phyloP scores from a whole-genome alignment of 768 basidiomycete species.

The Galerina marginata region DNA sequence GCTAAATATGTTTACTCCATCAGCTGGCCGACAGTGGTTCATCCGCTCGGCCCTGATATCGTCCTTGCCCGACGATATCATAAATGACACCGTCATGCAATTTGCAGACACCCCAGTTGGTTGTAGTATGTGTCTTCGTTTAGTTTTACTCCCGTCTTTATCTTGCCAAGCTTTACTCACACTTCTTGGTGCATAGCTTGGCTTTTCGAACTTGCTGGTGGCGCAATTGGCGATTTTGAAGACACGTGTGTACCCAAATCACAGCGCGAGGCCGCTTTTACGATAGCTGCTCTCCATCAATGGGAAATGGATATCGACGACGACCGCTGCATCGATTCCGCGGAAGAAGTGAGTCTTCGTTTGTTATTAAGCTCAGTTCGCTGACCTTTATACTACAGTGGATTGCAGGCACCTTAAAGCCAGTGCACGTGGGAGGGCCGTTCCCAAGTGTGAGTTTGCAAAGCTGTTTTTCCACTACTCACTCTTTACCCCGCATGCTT shows the following conservation, averaged over 20 bases:
- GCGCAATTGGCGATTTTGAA: conserved; percentile 76
- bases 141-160: neutral
- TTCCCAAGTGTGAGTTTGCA: conserved; percentile 74
- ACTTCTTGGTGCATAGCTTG: conserved; percentile 61
- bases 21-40: conserved; percentile 88
- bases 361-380: conserved; percentile 12
- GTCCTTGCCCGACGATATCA: conserved; percentile 86
- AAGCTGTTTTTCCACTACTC: conserved; percentile 14
- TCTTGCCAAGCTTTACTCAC: neutral
- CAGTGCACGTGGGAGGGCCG: conserved; percentile 79
- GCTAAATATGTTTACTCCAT: conserved; percentile 14
- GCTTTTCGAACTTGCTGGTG: conserved; percentile 91
- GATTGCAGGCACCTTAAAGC: conserved; percentile 76
- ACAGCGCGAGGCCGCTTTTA: conserved; percentile 83
- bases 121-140: conserved; percentile 69
- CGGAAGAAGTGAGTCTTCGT: conserved; percentile 67
- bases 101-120: conserved; percentile 88
- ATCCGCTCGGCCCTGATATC: conserved; percentile 85
- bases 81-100: conserved; percentile 80
- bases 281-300: conserved; percentile 89
- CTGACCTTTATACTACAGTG: conserved; percentile 52
- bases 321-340: conserved; percentile 78
- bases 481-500: neutral
- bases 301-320: conserved; percentile 89
- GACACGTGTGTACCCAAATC: conserved; percentile 76